Base-by-base conservation (phyloP, 441 rosid genomes). In the Eruca vesicaria region DNA sequence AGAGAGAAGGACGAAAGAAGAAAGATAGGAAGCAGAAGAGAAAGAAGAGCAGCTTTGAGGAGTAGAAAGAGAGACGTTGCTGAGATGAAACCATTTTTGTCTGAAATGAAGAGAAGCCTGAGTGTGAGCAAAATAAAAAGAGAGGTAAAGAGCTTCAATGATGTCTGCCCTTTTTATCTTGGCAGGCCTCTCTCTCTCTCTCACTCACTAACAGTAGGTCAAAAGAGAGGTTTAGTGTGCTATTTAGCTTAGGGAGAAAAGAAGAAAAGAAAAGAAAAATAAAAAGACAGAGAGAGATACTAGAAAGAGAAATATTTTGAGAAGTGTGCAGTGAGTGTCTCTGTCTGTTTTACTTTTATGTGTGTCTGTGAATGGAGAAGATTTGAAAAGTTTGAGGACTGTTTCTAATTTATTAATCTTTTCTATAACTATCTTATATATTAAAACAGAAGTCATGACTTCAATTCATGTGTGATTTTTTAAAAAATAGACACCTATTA, bases 1-100 rank as follows among this genome's bases (percentile, higher is more conserved):
- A 86, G 62, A 73, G 72, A 80, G 79, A 85, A 73, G 60, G 82
- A n/a, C 78, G 72, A 71, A 76, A 58, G 73, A 87, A 76, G 0
- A 80, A 60, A 50, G 82, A 76, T 59, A 86, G 78, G 45, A 80
- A 55, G 23, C 63, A 69, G 21, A 84, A 48, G 63, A 29, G 4
- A 5, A 79, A 53, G 72, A 77, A 63, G 36, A 63, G 12, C 63
- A 78, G 74, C 60, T 32, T 41, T 68, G 64, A 72, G 65, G 28
- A 69, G 12, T 38, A 59, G 63, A 59, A 59, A 15, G 63, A 59
- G 76, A 74, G 52, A 78, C 60, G 68, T 56, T 73, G 68, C 32
- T 53, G 14, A 60, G 74, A 64, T 70, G 21, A 26, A 74, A 70
- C 79, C 82, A 79, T 79, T 31, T 35, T 45, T 9, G 26, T 63